phyloP scores from a whole-genome alignment of 2,329 filamentous ascomycete species.

The Ceratocystis albifundus region DNA sequence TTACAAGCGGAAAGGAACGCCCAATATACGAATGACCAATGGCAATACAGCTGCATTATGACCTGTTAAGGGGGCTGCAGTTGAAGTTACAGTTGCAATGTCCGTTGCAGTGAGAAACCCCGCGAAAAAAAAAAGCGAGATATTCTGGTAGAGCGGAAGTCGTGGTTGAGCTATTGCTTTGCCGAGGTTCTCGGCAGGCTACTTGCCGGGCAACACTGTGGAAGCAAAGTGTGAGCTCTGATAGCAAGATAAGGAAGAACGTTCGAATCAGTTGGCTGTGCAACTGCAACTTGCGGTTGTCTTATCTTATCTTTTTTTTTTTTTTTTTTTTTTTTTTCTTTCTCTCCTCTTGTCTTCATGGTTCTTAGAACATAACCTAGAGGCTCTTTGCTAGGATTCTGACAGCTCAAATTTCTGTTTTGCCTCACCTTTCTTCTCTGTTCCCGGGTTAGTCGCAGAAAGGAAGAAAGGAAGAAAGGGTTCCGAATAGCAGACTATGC shows the following conservation, averaged over 20 bases:
- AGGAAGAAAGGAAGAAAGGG: background rate
- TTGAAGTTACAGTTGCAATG: too few species aligned
- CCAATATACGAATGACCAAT: too few species aligned
- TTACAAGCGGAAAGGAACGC: too few species aligned
- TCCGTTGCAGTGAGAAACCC: background rate
- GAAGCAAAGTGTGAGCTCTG: background rate
- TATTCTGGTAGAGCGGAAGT: conserved; percentile 11
- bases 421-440: conserved; percentile 5
- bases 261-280: too few species aligned
- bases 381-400: conserved; percentile 6
- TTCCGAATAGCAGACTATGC: background rate
- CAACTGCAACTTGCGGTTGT: too few species aligned
- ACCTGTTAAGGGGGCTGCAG: too few species aligned
- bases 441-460: background rate
- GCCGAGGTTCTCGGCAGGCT: conserved; percentile 12
- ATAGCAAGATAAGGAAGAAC: too few species aligned
- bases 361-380: background rate
- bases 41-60: too few species aligned
- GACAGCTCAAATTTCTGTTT: background rate
- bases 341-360: background rate
- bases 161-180: background rate
- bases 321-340: background rate
- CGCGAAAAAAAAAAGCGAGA: background rate
- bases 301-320: background rate
- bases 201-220: background rate